Evolutionary conservation across 192 early-diverging fungal genomes (phyloP).

Genomic region (Lobosporangium transversale): DNA sequence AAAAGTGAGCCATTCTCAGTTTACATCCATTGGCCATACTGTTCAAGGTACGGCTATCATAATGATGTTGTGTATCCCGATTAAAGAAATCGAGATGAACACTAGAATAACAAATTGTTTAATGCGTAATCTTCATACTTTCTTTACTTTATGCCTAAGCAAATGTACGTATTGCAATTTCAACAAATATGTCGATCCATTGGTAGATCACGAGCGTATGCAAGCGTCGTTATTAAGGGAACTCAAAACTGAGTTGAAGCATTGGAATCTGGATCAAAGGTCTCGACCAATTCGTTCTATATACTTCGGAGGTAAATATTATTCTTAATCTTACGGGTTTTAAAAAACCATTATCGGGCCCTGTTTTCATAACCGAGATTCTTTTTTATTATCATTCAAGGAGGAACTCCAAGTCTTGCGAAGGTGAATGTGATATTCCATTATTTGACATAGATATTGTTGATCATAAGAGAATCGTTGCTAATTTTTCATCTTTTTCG

Average conservation of each 20-base stretch:
- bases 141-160: slow-evolving; percentile 9
- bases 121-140: neutral
- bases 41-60: slow-evolving; percentile 52
- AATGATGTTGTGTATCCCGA: too few species aligned
- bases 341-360: too few species aligned
- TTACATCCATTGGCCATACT: slow-evolving; percentile 70
- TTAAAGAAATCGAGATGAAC: too few species aligned
- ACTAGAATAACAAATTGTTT: too few species aligned
- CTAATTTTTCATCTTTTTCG: neutral
- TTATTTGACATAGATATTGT: neutral
- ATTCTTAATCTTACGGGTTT: too few species aligned
- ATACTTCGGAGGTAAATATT: slow-evolving; percentile 66
- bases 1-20: slow-evolving; percentile 57
- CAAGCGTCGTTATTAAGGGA: slow-evolving; percentile 51
- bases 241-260: slow-evolving; percentile 43
- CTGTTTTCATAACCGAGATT: too few species aligned
- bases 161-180: slow-evolving; percentile 70
- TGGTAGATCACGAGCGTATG: slow-evolving; percentile 58
- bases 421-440: slow-evolving; percentile 3
- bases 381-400: too few species aligned
- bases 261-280: slow-evolving; percentile 38
- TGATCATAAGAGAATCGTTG: neutral
- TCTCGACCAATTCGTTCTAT: slow-evolving; percentile 52
- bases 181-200: slow-evolving; percentile 65
- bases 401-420: slow-evolving; percentile 63